Evolutionary conservation across 2,329 filamentous ascomycete genomes (phyloP).

Genomic region (Alternaria sp.): DNA sequence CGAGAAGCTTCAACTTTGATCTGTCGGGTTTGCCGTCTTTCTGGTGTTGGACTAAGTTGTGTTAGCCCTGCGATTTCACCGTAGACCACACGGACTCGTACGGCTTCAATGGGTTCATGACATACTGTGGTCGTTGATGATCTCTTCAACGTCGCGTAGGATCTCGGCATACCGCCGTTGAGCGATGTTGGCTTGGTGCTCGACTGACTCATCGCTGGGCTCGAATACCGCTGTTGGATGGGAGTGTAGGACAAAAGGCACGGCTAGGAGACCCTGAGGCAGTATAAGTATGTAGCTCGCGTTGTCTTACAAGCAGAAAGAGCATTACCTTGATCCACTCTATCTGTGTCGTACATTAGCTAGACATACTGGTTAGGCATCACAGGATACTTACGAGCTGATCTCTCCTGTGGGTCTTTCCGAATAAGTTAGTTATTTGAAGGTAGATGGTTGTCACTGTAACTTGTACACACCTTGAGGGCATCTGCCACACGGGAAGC

Average conservation of each 20-base stretch:
- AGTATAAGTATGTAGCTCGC: neutral
- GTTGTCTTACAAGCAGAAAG: neutral
- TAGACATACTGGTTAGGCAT: neutral
- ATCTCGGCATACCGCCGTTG: slow-evolving; percentile 93
- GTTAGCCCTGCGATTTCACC: slow-evolving; percentile 4
- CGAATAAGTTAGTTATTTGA: slow-evolving; percentile 13
- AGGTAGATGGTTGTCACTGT: neutral
- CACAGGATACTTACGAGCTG: slow-evolving; percentile 74
- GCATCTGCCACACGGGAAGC: slow-evolving; percentile 57
- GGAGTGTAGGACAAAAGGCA: slow-evolving; percentile 95
- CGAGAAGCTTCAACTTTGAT: slow-evolving; percentile 90
- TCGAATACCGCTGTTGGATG: slow-evolving; percentile 90
- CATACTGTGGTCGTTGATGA: slow-evolving; percentile 90
- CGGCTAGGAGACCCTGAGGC: slow-evolving; percentile 70
- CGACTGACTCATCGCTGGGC: slow-evolving; percentile 67
- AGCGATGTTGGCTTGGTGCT: slow-evolving; percentile 77
- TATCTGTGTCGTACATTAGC: slow-evolving; percentile 51
- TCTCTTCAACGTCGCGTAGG: slow-evolving; percentile 87
- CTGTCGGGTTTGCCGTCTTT: slow-evolving; percentile 68
- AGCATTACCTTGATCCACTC: slow-evolving; percentile 88
- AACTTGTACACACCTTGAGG: slow-evolving; percentile 61
- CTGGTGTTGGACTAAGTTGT: slow-evolving; percentile 70
- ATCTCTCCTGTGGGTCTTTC: slow-evolving; percentile 87
- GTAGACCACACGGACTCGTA: neutral
- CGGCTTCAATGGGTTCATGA: neutral